Evolutionary conservation across 2,329 filamentous ascomycete genomes (phyloP), one percentile per base, ranked within the genome.

Genomic region (Cladorrhinum sp.): DNA sequence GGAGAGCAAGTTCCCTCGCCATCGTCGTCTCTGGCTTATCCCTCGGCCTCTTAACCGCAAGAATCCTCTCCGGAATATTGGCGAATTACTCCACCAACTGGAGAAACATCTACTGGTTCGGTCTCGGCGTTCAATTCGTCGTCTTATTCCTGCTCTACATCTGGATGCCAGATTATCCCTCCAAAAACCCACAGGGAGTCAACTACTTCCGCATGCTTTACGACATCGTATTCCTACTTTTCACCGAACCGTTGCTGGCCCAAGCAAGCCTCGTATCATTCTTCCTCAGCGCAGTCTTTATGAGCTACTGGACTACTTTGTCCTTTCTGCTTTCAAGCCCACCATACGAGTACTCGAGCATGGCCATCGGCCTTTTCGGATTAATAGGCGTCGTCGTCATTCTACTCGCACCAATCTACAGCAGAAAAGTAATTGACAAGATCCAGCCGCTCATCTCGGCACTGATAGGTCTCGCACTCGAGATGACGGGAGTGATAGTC

Each of bases 151-250:
- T 87, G 0, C 81, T 93, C 5, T 93, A 84, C 77, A 71, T 86
- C 50, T 90, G 86, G 73, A 88, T 95, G 87, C 90, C 90, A 0
- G 89, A 93, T 71, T 95, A 95, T 66, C 91, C 90, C 0, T 81
- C 84, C 1, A 89, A 89, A 3, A 93, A 92, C 69, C 85, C 85
- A 0, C 75, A 77, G 1, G 84, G 85, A 0, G 73, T 88, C 13
- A 84, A 84, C 62, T 93, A 93, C 71, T 81, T 85, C 63, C 75
- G 77, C 1, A 85, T 90, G 64, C 78, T 93, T 2, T 81, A 79
- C 72, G 84, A 81, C 27, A 91, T 93, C 23, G 69, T 85, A 1
- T 73, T 79, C 24, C 84, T 93, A 73, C 75, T 90, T 48, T 74
- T 83, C 52, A 83, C 80, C 3, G 81, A 92, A 52, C 88, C 91